These are phyloP conservation scores for Trichopus zeylanicus DNA, from an alignment of 116 monocot genomes.

Conservation along the genomic window DNA sequence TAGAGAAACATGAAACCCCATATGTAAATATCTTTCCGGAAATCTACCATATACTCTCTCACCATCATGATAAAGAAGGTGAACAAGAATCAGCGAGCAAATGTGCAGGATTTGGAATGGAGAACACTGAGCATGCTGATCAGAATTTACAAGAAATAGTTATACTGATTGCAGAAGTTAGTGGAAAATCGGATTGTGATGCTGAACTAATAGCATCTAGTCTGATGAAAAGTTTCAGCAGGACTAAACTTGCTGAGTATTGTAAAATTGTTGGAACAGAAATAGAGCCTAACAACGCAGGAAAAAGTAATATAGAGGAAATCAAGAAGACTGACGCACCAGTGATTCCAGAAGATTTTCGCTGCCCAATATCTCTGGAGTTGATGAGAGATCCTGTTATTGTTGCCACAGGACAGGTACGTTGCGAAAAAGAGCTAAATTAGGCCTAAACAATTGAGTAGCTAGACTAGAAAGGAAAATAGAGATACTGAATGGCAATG, in stretches of 20 bases:
- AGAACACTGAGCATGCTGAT: constrained; percentile 2
- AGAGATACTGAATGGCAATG: neutral
- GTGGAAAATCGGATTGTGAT: constrained; percentile 24
- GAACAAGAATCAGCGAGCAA: neutral
- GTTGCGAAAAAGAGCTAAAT: neutral
- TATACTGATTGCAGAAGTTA: constrained; percentile 33
- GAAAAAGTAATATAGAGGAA: constrained; percentile 14
- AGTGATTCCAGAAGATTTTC: constrained; percentile 67
- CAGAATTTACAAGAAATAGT: constrained; percentile 29
- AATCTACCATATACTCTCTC: constrained; percentile 33
- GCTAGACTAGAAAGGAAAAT: neutral
- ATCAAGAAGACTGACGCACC: constrained; percentile 30
- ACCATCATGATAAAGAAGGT: constrained; percentile 10
- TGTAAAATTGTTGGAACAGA: constrained; percentile 5
- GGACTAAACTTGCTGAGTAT: neutral
- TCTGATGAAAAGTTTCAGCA: constrained; percentile 24
- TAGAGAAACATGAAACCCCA: constrained; percentile 33
- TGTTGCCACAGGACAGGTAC: constrained; percentile 81
- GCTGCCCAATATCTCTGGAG: constrained; percentile 81
- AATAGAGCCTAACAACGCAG: constrained; percentile 2
- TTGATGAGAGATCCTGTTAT: constrained; percentile 92
- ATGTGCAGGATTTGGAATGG: neutral
- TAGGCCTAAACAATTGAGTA: neutral
- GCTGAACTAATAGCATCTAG: constrained; percentile 14
- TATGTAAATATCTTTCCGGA: constrained; percentile 49